Base-by-base conservation (phyloP, 2,329 filamentous ascomycete genomes). In the Penicillium polonicum region DNA sequence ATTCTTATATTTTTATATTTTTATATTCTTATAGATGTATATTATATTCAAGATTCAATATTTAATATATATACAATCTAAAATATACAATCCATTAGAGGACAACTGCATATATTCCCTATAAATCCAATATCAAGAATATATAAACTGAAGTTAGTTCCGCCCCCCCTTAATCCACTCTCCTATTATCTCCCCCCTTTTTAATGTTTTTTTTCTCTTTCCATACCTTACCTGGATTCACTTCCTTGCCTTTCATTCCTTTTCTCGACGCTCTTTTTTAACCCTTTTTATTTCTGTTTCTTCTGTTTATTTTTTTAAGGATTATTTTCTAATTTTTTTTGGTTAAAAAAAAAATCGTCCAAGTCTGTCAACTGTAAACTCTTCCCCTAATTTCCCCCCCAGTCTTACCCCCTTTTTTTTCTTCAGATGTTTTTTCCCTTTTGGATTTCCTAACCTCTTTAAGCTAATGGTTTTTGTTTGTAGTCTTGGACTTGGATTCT, bases 111-210 rank as follows among this genome's bases (percentile, higher is more conserved):
- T 33, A 46, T 19, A 17, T 29, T 7, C n/a, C 17, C 25, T 45
- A 46, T 45, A 15, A 45, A 31, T 29, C 25, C 21, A 4, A 15
- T 29, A 45, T 19, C 17, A 38, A 42, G 17, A 27, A 12, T 3
- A 23, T 5, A 23, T 12, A 17, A 33, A 17, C 15, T n/a, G 15
- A 23, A 52, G 42, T 52, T 44, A 33, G 41, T 60, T 58, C 60
- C 60, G 27, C n/a, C 43, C 33, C 33, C 63, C 63, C 64, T 62
- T 59, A 62, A 63, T 64, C 52, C 60, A 59, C 60, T 60, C 56
- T 31, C 57, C 52, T 76, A 44, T 38, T 36, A n/a, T 38, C 35
- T 72, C 70, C 65, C 74, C 50, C 76, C 71, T 38, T 65, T 65
- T 65, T 61, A 53, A 53, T 60, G 52, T 59, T 61, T 56, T 60